phyloP scores from a whole-genome alignment of 768 basidiomycete genomes.

The Lactarius psammicola region DNA sequence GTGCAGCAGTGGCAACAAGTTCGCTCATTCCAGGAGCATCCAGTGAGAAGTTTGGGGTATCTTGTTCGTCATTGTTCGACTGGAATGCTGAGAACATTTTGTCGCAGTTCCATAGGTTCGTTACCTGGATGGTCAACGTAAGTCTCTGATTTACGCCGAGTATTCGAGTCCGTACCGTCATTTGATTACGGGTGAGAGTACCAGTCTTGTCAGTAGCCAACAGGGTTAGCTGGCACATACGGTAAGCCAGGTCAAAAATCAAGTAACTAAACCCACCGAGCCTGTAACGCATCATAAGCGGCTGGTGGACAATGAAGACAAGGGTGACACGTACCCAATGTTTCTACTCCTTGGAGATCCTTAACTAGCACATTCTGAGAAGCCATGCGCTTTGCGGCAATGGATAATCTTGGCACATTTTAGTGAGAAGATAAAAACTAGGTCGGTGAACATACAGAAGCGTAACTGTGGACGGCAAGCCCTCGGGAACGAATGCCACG shows the following conservation, averaged over 20 bases:
- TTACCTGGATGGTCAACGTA: constrained; percentile 40
- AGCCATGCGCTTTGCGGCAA: constrained; percentile 71
- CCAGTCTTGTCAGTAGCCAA: constrained; percentile 74
- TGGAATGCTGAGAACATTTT: constrained; percentile 63
- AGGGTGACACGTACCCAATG: constrained; percentile 44
- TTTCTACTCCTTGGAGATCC: constrained; percentile 71
- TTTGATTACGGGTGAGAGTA: constrained; percentile 67
- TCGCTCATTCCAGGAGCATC: constrained; percentile 60
- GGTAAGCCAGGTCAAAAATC: constrained; percentile 23
- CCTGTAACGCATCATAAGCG: constrained; percentile 30
- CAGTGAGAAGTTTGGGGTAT: constrained; percentile 49
- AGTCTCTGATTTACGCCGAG: background rate
- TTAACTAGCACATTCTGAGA: constrained; percentile 71
- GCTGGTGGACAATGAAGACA: background rate
- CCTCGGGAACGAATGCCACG: constrained; percentile 61
- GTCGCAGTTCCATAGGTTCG: constrained; percentile 63
- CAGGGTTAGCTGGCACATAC: constrained; percentile 48
- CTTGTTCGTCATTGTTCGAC: constrained; percentile 67
- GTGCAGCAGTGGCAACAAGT: constrained; percentile 59
- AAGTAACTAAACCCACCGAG: background rate
- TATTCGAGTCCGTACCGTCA: constrained; percentile 45
- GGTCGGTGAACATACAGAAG: constrained; percentile 40
- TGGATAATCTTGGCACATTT: constrained; percentile 44
- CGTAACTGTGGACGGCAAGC: constrained; percentile 66
- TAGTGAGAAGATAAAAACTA: background rate